Evolutionary conservation across 23 red algal genomes (phyloP), one percentile per base, ranked within the genome.

Genomic region (Gracilariopsis chorda): DNA sequence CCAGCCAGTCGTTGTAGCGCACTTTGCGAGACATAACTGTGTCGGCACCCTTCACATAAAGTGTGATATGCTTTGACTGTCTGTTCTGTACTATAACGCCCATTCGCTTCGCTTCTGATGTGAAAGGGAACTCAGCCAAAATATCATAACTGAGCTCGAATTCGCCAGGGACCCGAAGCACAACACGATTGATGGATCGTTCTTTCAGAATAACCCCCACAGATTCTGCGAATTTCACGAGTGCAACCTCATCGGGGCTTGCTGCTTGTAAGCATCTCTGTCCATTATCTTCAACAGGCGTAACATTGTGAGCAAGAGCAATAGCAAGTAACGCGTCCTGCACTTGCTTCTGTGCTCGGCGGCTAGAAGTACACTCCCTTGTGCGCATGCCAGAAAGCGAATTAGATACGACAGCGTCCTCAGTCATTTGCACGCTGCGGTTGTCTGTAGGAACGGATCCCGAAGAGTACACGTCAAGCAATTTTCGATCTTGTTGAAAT

Each of bases 11-110:
- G 49, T 91, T 98, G 58, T 88, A 83, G 8, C 78, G 87, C 37
- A 95, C 96, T 40, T 94, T 84, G 7, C 63, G 82, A 29, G 69
- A 88, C 86, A 98, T 92, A 36, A 94, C 80, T 3, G 91, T 77
- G 56, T 98, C 96, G 0, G 96, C 96, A 23, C 96, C 96, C 41
- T 98, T 98, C 70, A 95, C 92, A 57, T 93, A 98, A n/a, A 98
- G 61, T 29, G 60, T 80, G 2, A 94, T 98, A 57, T 56, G 48
- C 36, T 85, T 83, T 5, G 72, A 90, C 35, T 80, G 82, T 16
- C 43, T 36, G 49, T 97, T 80, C 39, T 84, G 92, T 32, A 98
- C 82, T 28, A 98, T 92, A 5, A 98, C 91, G 12, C 93, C 96
- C 88, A 95, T 95, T 14, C 96, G 88, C 77, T 95, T 95, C 33